Percentiles rank a stretch among this genome's conserved stretches.
phyloP scores from a whole-genome alignment of 1,139 yeast genomes.

The Suhomyces panamericanus region DNA sequence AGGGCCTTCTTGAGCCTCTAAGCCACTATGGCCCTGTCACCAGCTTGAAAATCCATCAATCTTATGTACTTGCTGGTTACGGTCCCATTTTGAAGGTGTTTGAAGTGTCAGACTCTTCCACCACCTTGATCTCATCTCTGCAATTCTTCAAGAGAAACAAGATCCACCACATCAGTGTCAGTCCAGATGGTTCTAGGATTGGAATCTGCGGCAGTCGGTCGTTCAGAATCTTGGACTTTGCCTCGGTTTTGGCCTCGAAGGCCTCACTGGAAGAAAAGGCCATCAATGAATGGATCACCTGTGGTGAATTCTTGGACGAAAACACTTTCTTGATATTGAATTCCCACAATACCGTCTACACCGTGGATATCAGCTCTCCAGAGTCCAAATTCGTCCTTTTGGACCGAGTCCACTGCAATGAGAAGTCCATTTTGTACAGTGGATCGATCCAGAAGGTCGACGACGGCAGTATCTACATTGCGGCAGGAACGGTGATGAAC shows the following conservation, averaged over 20 bases:
- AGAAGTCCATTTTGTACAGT: constrained; percentile 82
- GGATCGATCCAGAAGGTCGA: constrained; percentile 63
- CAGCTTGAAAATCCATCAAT: constrained; percentile 48
- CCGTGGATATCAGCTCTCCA: constrained; percentile 34
- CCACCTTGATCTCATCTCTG: constrained; percentile 38
- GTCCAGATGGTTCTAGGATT: constrained; percentile 30
- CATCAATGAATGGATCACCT: constrained; percentile 76
- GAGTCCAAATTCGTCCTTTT: constrained; percentile 24
- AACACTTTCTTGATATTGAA: constrained; percentile 56
- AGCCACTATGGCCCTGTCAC: constrained; percentile 78
- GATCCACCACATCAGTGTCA: constrained; percentile 67
- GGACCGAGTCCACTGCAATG: constrained; percentile 55
- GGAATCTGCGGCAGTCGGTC: constrained; percentile 77
- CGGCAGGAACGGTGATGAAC: constrained; percentile 92
- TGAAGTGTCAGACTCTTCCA: constrained; percentile 37
- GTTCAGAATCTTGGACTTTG: constrained; percentile 40
- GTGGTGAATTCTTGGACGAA: constrained; percentile 50
- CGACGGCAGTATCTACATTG: constrained; percentile 50
- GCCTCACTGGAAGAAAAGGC: constrained; percentile 41
- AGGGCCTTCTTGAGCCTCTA: constrained; percentile 22
- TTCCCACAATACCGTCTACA: constrained; percentile 74
- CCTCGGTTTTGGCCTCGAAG: neutral
- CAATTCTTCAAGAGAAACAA: constrained; percentile 68
- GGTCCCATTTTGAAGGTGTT: constrained; percentile 69
- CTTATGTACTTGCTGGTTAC: constrained; percentile 61